Evolutionary conservation across 78 protist genomes (phyloP).

Genomic region (Mastigamoeba balamuthi): DNA sequence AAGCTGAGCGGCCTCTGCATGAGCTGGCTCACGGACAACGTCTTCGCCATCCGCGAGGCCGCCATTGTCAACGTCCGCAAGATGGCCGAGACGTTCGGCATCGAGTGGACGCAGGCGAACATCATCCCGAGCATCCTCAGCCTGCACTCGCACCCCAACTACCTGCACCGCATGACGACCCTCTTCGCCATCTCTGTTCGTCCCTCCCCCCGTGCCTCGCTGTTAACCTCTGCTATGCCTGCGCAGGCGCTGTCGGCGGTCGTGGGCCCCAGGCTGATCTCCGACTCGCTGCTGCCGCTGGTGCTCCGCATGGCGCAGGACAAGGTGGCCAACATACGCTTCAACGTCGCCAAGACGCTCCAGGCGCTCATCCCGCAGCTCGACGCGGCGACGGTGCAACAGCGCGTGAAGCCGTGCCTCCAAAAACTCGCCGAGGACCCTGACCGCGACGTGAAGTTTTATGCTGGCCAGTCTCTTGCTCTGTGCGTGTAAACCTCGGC

Average conservation of each 20-base stretch:
- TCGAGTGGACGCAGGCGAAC: conserved; percentile 69
- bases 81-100: conserved; percentile 71
- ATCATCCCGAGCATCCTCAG: conserved; percentile 66
- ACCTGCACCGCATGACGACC: conserved; percentile 84
- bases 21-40: conserved; percentile 82
- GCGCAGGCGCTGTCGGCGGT: conserved; percentile 33
- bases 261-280: conserved; percentile 46
- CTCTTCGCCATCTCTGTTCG: conserved; percentile 56
- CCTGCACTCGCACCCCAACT: conserved; percentile 56
- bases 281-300: conserved; percentile 46
- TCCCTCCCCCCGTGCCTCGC: background rate
- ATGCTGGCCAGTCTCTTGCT: conserved; percentile 50
- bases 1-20: conserved; percentile 57
- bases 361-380: conserved; percentile 19
- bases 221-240: background rate
- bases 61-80: conserved; percentile 54
- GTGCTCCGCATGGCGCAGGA: conserved; percentile 48
- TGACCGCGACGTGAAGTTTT: conserved; percentile 76
- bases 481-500: too few relatives aligned
- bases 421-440: conserved; percentile 27
- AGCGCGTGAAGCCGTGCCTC: conserved; percentile 50
- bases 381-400: conserved; percentile 26
- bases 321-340: conserved; percentile 84
- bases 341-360: conserved; percentile 83
- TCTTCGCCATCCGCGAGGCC: conserved; percentile 78